Evolutionary conservation across 2,329 filamentous ascomycete genomes (phyloP).

Genomic region (Fusarium poae): DNA sequence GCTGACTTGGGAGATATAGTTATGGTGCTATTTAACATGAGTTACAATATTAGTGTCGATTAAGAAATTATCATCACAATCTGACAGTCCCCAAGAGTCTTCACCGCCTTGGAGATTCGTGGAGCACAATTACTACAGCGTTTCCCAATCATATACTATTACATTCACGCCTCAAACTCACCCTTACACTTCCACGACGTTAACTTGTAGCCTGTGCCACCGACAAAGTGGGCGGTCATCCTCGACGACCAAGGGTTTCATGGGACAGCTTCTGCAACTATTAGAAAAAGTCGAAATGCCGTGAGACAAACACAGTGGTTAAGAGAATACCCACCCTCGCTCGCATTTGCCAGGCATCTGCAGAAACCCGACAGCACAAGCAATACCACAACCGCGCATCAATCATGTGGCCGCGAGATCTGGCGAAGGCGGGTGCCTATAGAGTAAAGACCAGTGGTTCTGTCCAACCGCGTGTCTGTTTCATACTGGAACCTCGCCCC

Average conservation of each 20-base stretch:
- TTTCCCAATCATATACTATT: neutral
- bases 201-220: neutral
- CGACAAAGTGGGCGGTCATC: neutral
- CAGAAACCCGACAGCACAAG: too few relatives aligned
- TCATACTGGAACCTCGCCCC: slow-evolving; percentile 24
- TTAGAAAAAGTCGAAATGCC: too few relatives aligned
- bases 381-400: neutral
- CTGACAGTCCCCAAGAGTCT: neutral
- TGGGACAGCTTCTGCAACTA: too few relatives aligned
- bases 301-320: neutral
- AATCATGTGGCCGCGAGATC: slow-evolving; percentile 3
- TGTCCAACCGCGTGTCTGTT: slow-evolving; percentile 1
- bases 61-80: neutral
- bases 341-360: neutral
- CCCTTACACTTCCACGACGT: neutral
- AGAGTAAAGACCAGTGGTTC: slow-evolving; percentile 9
- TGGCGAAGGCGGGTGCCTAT: slow-evolving; percentile 26
- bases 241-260: too few relatives aligned
- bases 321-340: neutral
- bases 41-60: neutral
- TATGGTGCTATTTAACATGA: neutral
- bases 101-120: neutral
- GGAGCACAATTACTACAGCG: neutral
- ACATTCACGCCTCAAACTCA: neutral
- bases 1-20: neutral